A percentile compares a stretch with the other conserved stretches of the same genome.
Conservation (phyloP, 345 rosid genomes). For the Camelina neglecta region DNA sequence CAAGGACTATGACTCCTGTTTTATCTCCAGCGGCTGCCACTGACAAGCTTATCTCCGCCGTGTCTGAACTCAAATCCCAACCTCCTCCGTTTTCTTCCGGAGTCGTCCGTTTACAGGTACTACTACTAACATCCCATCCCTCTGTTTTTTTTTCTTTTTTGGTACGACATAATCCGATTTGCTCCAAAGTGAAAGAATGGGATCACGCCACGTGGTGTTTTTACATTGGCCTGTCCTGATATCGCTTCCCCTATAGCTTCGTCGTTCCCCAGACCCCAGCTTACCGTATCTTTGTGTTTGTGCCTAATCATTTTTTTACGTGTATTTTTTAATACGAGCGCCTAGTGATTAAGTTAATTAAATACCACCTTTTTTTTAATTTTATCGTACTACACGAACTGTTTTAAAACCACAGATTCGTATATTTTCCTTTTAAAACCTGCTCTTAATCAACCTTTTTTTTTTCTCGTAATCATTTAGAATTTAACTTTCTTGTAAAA, state of each 20-base stretch:
- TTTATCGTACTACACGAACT: neutral
- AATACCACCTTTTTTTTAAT: too few relatives aligned
- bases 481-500: too few relatives aligned
- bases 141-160: neutral
- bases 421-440: too few relatives aligned
- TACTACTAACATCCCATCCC: neutral
- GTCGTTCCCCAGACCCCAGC: neutral
- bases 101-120: slow-evolving; percentile 77
- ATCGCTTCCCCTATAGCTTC: neutral
- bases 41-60: slow-evolving; percentile 60
- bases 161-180: neutral
- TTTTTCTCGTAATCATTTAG: too few relatives aligned
- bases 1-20: slow-evolving; percentile 57
- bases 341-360: neutral
- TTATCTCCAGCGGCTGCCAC: slow-evolving; percentile 57
- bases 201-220: slow-evolving; percentile 56
- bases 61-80: slow-evolving; percentile 53
- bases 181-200: slow-evolving; percentile 19
- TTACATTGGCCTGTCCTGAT: slow-evolving; percentile 19
- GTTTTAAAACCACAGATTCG: neutral
- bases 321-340: neutral
- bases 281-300: neutral
- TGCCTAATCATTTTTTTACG: neutral
- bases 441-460: too few relatives aligned
- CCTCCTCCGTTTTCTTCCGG: slow-evolving; percentile 73